Evolutionary conservation across 139 green algal species (phyloP).

Genomic region (Mychonastes homosphaera): DNA sequence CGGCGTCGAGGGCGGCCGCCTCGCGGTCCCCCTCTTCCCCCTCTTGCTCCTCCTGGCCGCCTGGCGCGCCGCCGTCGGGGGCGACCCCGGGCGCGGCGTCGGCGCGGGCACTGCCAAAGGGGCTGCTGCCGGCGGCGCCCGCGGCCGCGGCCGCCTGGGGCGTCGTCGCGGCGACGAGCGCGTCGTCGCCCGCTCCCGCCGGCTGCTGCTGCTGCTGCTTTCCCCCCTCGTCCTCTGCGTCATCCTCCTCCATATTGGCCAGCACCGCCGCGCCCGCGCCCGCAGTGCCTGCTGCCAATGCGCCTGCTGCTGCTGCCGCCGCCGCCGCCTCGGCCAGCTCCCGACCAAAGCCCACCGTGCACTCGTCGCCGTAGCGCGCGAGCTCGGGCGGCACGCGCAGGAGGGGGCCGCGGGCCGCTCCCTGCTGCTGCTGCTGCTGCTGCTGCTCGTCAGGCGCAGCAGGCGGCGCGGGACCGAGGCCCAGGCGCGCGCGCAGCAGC

Average conservation of each 20-base stretch:
- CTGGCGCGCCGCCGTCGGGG: neutral
- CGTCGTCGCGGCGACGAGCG: too few relatives aligned
- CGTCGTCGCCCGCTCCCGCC: too few relatives aligned
- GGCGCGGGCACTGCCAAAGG: neutral
- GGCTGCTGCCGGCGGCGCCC: too few relatives aligned
- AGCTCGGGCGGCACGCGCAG: neutral
- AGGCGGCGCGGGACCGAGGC: too few relatives aligned
- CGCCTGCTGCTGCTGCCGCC: neutral
- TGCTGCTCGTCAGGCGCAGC: neutral
- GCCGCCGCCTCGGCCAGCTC: neutral
- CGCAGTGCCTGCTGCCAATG: neutral
- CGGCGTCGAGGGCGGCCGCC: too few relatives aligned
- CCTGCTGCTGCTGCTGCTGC: neutral
- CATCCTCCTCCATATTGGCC: too few relatives aligned
- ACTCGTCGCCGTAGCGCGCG: too few relatives aligned
- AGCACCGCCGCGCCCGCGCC: too few relatives aligned
- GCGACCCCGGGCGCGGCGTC: neutral
- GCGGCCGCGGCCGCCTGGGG: too few relatives aligned
- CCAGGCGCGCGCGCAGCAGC: neutral
- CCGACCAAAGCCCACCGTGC: too few relatives aligned
- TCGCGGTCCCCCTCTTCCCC: too few relatives aligned
- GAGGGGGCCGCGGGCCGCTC: neutral
- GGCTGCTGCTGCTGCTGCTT: neutral
- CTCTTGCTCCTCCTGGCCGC: conserved; percentile 9
- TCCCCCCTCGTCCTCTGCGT: neutral